Evolutionary conservation across 306 rosid genomes (phyloP).

Genomic region (Crataegus laevigata): DNA sequence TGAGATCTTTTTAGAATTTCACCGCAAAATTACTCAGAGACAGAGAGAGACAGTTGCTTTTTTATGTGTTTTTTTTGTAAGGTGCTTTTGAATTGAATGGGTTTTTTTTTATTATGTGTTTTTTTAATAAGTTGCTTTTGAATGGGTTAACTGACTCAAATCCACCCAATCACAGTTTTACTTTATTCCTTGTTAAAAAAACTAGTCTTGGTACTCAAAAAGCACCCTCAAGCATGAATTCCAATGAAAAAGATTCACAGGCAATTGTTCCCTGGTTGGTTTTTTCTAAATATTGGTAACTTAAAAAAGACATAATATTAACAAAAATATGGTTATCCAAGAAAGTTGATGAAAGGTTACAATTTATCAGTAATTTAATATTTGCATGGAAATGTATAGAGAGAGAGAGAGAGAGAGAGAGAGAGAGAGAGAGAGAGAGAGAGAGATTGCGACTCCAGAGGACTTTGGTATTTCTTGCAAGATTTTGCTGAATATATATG

Average conservation of each 20-base stretch:
- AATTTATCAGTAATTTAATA: constrained; percentile 25
- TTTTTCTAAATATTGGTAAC: constrained; percentile 2
- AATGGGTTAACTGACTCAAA: background rate
- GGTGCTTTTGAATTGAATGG: background rate
- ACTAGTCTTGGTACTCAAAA: constrained; percentile 15
- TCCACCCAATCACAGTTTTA: background rate
- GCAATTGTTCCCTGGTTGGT: constrained; percentile 26
- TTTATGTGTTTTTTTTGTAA: background rate
- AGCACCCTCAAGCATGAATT: constrained; percentile 35
- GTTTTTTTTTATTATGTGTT: no score
- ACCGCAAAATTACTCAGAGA: no score
- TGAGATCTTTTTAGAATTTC: no score
- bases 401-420: no score
- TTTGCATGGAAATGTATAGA: constrained; percentile 50
- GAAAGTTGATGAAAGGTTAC: constrained; percentile 45
- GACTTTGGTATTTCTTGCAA: constrained; percentile 7
- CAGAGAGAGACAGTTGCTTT: no score
- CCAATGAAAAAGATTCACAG: constrained; percentile 43
- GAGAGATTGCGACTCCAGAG: constrained; percentile 15
- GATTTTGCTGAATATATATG: constrained; percentile 24
- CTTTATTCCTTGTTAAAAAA: background rate
- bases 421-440: no score
- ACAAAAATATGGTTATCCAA: constrained; percentile 19
- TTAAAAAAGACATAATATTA: background rate
- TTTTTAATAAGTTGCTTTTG: background rate